These are phyloP conservation scores for Ceratobasidium theobromae DNA, from an alignment of 1,284 basidiomycete species.

Conservation along the genomic window DNA sequence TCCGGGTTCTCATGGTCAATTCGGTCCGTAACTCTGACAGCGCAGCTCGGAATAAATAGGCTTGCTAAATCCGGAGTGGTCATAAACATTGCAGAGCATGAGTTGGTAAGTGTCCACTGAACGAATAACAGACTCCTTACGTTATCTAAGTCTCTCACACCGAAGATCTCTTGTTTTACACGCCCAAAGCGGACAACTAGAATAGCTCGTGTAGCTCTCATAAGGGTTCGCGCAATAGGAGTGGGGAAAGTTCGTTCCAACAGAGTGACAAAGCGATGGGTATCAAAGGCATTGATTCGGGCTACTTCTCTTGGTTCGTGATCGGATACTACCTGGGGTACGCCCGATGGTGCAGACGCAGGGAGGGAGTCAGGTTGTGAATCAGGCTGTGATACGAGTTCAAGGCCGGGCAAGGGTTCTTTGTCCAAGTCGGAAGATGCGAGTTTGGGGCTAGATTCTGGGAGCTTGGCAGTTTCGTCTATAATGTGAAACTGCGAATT, in stretches of 20 bases:
- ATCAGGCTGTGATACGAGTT: conserved; percentile 1
- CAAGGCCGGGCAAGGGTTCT: conserved; percentile 2
- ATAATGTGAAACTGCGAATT: conserved; percentile 2
- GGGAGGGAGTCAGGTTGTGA: not conserved
- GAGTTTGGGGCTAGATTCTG: not conserved
- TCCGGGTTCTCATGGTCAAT: conserved; percentile 78
- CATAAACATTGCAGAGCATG: too few species aligned
- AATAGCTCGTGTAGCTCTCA: conserved; percentile 82
- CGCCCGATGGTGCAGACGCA: not conserved
- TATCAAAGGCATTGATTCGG: conserved; percentile 37
- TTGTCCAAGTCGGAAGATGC: not conserved
- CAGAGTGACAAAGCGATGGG: conserved; percentile 58
- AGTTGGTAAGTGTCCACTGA: too few species aligned
- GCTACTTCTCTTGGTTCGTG: conserved; percentile 9
- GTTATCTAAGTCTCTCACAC: conserved; percentile 86
- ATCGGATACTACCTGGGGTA: not conserved
- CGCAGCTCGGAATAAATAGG: conserved; percentile 94
- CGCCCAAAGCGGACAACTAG: conserved; percentile 75
- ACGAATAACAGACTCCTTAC: conserved; percentile 52
- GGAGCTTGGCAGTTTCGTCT: not conserved
- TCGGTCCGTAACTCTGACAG: conserved; percentile 90
- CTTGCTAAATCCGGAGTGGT: conserved; percentile 62
- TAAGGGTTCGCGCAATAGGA: conserved; percentile 70
- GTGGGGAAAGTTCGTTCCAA: conserved; percentile 72
- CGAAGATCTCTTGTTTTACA: conserved; percentile 74